Conservation (phyloP, 1,284 basidiomycete genomes). For the Athelia psychrophila region DNA sequence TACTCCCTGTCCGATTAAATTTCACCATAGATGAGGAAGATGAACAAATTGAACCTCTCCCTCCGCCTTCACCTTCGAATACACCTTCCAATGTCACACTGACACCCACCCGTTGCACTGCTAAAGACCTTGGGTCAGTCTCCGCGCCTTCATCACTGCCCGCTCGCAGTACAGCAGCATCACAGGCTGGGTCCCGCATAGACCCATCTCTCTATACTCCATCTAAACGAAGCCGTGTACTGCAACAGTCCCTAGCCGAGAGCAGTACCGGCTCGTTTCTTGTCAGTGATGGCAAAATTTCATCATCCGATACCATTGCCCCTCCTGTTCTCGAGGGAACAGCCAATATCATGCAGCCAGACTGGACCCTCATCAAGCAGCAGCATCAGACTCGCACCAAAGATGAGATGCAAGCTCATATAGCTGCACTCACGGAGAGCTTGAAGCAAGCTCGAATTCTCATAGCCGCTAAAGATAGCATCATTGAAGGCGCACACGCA, state of each 20-base stretch:
- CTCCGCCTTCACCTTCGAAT: conserved; percentile 11
- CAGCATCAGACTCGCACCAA: background rate
- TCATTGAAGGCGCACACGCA: conserved; percentile 20
- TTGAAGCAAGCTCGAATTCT: conserved; percentile 10
- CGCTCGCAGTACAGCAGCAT: background rate
- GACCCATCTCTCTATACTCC: conserved; percentile 11
- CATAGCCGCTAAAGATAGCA: conserved; percentile 9
- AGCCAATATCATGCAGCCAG: conserved; percentile 2
- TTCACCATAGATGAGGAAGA: conserved; percentile 8
- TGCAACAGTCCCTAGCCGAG: conserved; percentile 6
- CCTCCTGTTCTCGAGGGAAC: conserved; percentile 9
- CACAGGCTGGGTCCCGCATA: background rate
- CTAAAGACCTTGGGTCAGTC: too few species aligned
- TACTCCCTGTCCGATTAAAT: background rate
- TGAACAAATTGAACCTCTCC: conserved; percentile 3
- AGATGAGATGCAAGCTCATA: background rate
- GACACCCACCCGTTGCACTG: background rate
- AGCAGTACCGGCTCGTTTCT: conserved; percentile 20
- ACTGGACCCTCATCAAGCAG: conserved; percentile 13
- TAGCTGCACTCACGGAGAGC: conserved; percentile 1
- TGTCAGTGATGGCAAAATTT: conserved; percentile 13
- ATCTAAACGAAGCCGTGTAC: conserved; percentile 16
- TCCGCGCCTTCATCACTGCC: too few species aligned
- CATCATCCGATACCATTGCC: conserved; percentile 11
- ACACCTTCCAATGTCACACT: conserved; percentile 10